Conservation (phyloP, 73 alveolate species). For the Tetrahymena thermophila region DNA sequence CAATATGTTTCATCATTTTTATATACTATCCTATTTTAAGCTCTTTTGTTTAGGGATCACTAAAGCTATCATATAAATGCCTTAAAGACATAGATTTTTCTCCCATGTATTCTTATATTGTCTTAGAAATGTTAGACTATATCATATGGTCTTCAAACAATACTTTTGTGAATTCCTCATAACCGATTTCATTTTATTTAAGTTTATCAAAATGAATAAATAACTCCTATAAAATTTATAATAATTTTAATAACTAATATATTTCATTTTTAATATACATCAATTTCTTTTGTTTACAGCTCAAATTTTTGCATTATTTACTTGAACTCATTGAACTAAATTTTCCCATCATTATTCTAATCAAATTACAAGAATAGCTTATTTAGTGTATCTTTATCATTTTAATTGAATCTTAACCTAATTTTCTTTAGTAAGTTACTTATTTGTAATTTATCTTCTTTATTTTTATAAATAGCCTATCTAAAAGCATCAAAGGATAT, state of each 20-base stretch:
- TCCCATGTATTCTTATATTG: neutral
- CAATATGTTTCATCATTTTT: neutral
- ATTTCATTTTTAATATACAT: neutral
- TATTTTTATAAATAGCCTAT: neutral
- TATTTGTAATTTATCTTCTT: neutral
- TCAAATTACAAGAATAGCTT: neutral
- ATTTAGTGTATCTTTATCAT: neutral
- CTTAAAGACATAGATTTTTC: neutral
- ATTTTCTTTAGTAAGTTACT: neutral
- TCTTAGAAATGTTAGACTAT: neutral
- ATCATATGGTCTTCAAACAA: neutral
- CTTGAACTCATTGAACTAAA: neutral
- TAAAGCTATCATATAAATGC: neutral
- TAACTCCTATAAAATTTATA: neutral
- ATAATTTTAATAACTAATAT: neutral
- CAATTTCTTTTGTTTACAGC: neutral
- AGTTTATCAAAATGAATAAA: neutral
- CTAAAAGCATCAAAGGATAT: neutral
- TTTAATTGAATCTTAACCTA: neutral
- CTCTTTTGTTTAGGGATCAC: neutral
- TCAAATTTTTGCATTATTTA: neutral
- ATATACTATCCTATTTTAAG: neutral
- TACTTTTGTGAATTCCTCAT: neutral
- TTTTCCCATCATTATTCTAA: neutral
- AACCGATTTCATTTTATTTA: neutral